phyloP scores from a whole-genome alignment of 805 yeast species.

The Saturnispora sanitii region DNA sequence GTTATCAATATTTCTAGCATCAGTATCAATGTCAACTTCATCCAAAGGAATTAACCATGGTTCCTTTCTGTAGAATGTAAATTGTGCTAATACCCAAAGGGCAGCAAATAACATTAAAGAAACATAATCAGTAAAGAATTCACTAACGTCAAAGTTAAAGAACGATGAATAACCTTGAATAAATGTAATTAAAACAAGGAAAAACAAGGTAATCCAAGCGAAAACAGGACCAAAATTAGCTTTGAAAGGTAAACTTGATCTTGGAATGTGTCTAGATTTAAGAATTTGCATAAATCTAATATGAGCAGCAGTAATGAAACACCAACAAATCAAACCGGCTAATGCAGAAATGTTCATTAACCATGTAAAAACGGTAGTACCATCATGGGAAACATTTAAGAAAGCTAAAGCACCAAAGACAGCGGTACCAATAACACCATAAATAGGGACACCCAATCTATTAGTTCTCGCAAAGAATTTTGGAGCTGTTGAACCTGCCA shows the following conservation, averaged over 20 bases:
- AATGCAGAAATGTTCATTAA: conserved; percentile 66
- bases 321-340: conserved; percentile 69
- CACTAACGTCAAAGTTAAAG: conserved; percentile 40
- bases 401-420: conserved; percentile 56
- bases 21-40: conserved; percentile 39
- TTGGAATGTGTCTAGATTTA: conserved; percentile 49
- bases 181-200: conserved; percentile 45
- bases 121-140: conserved; percentile 61
- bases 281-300: conserved; percentile 61
- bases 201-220: conserved; percentile 52
- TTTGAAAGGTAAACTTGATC: conserved; percentile 65
- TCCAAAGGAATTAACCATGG: conserved; percentile 38
- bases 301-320: conserved; percentile 53
- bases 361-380: conserved; percentile 59
- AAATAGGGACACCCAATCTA: conserved; percentile 50
- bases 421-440: conserved; percentile 48
- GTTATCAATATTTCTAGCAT: conserved; percentile 24
- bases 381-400: conserved; percentile 44
- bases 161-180: conserved; percentile 66
- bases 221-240: conserved; percentile 56
- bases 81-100: conserved; percentile 37
- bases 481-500: conserved; percentile 56
- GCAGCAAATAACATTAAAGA: conserved; percentile 52
- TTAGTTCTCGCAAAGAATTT: conserved; percentile 39
- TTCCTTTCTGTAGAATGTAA: conserved; percentile 43